Conservation (phyloP, 352 stramenopile species). For the Globisporangium canariense region DNA sequence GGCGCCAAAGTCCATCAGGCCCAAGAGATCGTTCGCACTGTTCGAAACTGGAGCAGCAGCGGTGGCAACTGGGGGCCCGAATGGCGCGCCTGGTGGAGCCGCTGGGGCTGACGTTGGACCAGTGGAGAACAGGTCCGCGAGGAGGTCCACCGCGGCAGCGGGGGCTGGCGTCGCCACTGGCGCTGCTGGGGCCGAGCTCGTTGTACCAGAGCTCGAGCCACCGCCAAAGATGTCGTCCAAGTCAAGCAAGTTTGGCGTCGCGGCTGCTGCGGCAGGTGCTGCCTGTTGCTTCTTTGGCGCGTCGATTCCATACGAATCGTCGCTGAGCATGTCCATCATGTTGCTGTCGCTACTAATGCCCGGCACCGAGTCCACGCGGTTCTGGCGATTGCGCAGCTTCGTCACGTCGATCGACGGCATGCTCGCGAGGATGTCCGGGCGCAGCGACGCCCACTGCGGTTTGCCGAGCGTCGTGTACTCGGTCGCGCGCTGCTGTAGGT, state of each 20-base stretch:
- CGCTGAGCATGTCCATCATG: slow-evolving; percentile 56
- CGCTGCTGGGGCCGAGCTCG: slow-evolving; percentile 22
- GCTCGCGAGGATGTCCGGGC: slow-evolving; percentile 86
- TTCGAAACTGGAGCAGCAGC: slow-evolving; percentile 13
- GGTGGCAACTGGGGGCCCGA: slow-evolving; percentile 16
- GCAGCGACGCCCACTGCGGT: slow-evolving; percentile 62
- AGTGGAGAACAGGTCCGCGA: slow-evolving; percentile 93
- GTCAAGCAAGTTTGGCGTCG: slow-evolving; percentile 86
- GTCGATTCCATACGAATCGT: slow-evolving; percentile 20
- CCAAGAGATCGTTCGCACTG: slow-evolving; percentile 48
- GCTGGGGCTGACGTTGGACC: slow-evolving; percentile 22
- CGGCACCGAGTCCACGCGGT: slow-evolving; percentile 37
- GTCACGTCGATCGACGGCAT: slow-evolving; percentile 94
- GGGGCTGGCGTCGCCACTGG: slow-evolving; percentile 19
- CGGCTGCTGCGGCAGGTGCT: slow-evolving; percentile 10
- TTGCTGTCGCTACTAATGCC: slow-evolving; percentile 9
- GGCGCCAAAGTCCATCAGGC: slow-evolving; percentile 75
- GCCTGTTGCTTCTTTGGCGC: slow-evolving; percentile 9
- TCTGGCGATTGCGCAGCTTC: slow-evolving; percentile 70
- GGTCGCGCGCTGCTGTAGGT: slow-evolving; percentile 96
- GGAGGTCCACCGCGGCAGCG: slow-evolving; percentile 81
- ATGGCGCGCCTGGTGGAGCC: slow-evolving; percentile 24
- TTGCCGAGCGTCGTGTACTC: slow-evolving; percentile 94
- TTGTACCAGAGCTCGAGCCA: slow-evolving; percentile 21
- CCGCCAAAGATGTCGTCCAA: slow-evolving; percentile 95